phyloP scores from a whole-genome alignment of 768 basidiomycete genomes.

The Phaeolepiota aurea region DNA sequence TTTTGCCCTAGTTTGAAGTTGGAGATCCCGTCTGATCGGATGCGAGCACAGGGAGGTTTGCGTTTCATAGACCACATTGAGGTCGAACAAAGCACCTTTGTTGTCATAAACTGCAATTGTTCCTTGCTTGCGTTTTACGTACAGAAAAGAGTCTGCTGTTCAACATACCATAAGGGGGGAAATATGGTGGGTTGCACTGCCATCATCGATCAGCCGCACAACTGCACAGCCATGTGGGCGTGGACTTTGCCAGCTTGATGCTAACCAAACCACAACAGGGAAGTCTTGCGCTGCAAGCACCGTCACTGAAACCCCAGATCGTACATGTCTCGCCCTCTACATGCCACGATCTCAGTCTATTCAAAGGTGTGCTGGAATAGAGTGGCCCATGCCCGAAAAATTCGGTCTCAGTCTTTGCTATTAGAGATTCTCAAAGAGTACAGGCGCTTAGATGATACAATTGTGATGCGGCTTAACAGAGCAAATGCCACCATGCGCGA shows the following conservation, averaged over 20 bases:
- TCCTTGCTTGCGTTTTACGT: background rate
- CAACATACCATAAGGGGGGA: background rate
- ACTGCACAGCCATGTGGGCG: background rate
- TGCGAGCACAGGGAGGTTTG: no score
- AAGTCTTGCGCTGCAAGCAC: slow-evolving; percentile 62
- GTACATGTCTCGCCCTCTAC: slow-evolving; percentile 70
- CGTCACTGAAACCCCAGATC: slow-evolving; percentile 48
- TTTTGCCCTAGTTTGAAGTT: background rate
- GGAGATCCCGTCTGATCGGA: background rate
- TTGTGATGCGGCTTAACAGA: slow-evolving; percentile 75
- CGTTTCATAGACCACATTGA: background rate
- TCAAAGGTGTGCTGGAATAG: slow-evolving; percentile 55
- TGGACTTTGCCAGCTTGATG: slow-evolving; percentile 13
- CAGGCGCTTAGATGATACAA: slow-evolving; percentile 69
- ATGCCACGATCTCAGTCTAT: slow-evolving; percentile 66
- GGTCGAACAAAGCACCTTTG: background rate
- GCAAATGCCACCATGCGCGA: slow-evolving; percentile 72
- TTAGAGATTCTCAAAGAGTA: slow-evolving; percentile 79
- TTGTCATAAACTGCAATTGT: background rate
- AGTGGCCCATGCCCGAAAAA: background rate
- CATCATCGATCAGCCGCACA: background rate
- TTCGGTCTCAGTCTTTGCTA: slow-evolving; percentile 1
- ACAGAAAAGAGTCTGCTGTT: background rate
- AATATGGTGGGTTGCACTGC: background rate
- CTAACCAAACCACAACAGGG: slow-evolving; percentile 45